Evolutionary conservation across 2,329 filamentous ascomycete genomes (phyloP).

Genomic region (Coccinonectria pachysandricola): DNA sequence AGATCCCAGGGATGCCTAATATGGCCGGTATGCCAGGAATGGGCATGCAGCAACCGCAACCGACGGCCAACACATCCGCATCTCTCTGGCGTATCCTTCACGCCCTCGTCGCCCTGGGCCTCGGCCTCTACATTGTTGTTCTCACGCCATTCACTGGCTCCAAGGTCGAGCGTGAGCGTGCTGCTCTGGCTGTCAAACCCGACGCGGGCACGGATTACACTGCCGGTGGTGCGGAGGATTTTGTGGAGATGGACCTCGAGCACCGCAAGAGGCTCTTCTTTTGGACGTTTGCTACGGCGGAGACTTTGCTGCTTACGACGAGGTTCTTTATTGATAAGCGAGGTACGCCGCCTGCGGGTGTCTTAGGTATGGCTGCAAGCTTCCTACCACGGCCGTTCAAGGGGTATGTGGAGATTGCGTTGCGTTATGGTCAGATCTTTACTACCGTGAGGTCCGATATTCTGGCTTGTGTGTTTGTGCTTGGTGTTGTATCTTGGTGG

Average conservation of each 20-base stretch:
- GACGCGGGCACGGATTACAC: slow-evolving; percentile 13
- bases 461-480: slow-evolving; percentile 66
- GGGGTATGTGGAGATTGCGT: slow-evolving; percentile 48
- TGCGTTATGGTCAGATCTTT: slow-evolving; percentile 62
- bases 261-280: slow-evolving; percentile 45
- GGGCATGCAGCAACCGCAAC: slow-evolving; percentile 24
- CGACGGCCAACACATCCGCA: slow-evolving; percentile 21
- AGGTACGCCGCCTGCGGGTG: slow-evolving; percentile 44
- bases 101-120: slow-evolving; percentile 56
- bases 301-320: slow-evolving; percentile 61
- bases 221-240: slow-evolving; percentile 11
- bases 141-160: slow-evolving; percentile 60
- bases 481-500: slow-evolving; percentile 47
- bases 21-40: slow-evolving; percentile 35
- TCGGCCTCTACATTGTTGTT: slow-evolving; percentile 61
- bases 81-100: slow-evolving; percentile 65
- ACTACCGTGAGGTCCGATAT: slow-evolving; percentile 62
- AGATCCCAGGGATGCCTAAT: slow-evolving; percentile 28
- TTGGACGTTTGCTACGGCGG: slow-evolving; percentile 70
- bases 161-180: slow-evolving; percentile 45
- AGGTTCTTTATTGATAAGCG: slow-evolving; percentile 61
- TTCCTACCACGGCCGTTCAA: slow-evolving; percentile 57
- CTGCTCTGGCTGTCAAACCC: slow-evolving; percentile 17
- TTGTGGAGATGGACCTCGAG: slow-evolving; percentile 21
- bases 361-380: slow-evolving; percentile 51